Conservation (phyloP, 768 basidiomycete species). For the Phanerochaete carnosa region DNA sequence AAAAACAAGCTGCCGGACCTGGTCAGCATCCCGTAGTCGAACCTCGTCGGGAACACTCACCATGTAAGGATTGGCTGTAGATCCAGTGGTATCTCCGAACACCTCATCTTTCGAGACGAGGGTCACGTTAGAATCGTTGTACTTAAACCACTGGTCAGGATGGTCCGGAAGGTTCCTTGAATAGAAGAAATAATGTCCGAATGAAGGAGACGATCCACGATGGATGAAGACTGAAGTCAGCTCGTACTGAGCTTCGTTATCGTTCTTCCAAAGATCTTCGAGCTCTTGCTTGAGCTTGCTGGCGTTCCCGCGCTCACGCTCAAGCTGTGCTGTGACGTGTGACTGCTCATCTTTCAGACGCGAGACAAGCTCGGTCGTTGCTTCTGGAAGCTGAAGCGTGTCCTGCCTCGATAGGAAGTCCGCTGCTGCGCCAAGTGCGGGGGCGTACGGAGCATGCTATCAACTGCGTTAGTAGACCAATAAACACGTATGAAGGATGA, state of each 20-base stretch:
- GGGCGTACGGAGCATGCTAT: slow-evolving; percentile 61
- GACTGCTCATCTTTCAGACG: slow-evolving; percentile 53
- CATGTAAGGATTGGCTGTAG: slow-evolving; percentile 86
- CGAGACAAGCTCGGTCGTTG: slow-evolving; percentile 56
- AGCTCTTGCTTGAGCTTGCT: slow-evolving; percentile 61
- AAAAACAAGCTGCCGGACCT: slow-evolving; percentile 64
- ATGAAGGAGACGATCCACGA: slow-evolving; percentile 81
- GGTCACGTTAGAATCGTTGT: slow-evolving; percentile 88
- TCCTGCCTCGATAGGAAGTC: slow-evolving; percentile 57
- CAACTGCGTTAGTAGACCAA: not conserved
- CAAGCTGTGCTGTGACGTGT: slow-evolving; percentile 53
- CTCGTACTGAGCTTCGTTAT: slow-evolving; percentile 71
- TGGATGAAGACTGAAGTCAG: slow-evolving; percentile 95
- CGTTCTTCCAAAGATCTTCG: slow-evolving; percentile 73
- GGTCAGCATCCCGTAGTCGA: not conserved
- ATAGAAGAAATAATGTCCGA: slow-evolving; percentile 96
- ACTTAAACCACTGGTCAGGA: slow-evolving; percentile 91
- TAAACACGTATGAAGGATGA: not conserved
- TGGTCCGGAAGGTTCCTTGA: slow-evolving; percentile 79
- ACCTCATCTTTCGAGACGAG: slow-evolving; percentile 79
- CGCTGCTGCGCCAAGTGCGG: slow-evolving; percentile 52
- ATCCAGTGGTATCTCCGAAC: slow-evolving; percentile 85
- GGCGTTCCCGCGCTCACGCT: slow-evolving; percentile 46
- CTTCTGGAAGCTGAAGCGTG: slow-evolving; percentile 39
- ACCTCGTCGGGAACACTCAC: slow-evolving; percentile 38